These are phyloP conservation scores for Coelastrella sp. DNA, from an alignment of 139 green algal species.

Conservation along the genomic window DNA sequence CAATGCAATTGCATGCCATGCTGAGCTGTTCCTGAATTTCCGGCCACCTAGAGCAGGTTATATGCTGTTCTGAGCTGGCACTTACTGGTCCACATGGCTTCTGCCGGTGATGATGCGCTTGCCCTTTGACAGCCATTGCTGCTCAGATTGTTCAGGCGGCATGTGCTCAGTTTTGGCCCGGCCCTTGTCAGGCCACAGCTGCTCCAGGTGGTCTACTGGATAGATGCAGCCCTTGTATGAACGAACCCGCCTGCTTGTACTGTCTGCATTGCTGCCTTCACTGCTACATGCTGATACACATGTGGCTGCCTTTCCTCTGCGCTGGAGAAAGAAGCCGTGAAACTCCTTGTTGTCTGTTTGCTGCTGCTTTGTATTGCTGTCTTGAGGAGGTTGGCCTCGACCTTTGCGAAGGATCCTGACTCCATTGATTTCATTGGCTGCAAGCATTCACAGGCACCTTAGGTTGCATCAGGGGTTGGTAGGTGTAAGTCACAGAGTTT, in stretches of 20 bases:
- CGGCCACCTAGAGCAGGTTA: neutral
- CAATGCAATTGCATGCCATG: too few relatives aligned
- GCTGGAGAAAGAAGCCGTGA: neutral
- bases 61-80: neutral
- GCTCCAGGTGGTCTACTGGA: neutral
- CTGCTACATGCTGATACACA: neutral
- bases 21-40: too few relatives aligned
- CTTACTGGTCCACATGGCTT: slow-evolving; percentile 14
- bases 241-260: neutral
- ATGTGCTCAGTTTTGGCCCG: neutral
- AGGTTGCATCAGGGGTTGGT: too few relatives aligned
- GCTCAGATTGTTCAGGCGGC: neutral
- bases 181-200: neutral
- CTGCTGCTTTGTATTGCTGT: neutral
- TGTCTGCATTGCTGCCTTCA: neutral
- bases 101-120: neutral
- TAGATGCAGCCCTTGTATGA: neutral
- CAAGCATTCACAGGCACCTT: neutral
- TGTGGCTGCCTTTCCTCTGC: neutral
- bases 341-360: neutral
- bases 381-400: neutral
- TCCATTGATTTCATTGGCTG: slow-evolving; percentile 32
- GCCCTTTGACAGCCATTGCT: neutral
- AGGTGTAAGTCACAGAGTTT: too few relatives aligned
- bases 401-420: slow-evolving; percentile 1